These are phyloP conservation scores for Sarcodon sp. DNA, from an alignment of 768 basidiomycete genomes.

Conservation along the genomic window DNA sequence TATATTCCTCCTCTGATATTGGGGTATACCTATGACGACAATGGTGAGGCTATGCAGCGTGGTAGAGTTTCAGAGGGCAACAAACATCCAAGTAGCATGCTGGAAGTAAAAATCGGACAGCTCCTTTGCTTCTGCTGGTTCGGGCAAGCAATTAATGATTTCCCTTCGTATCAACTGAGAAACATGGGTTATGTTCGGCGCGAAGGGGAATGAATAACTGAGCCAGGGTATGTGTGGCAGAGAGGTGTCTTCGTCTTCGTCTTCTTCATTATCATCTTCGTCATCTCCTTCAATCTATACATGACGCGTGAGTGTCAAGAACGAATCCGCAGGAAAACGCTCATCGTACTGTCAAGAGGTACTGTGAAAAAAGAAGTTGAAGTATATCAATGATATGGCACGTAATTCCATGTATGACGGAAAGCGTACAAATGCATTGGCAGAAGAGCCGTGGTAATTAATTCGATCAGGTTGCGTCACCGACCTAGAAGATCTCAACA, in stretches of 20 bases:
- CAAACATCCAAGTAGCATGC: constrained; percentile 65
- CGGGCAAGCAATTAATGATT: constrained; percentile 35
- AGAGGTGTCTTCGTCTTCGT: constrained; percentile 24
- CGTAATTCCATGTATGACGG: constrained; percentile 2
- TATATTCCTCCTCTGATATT: constrained; percentile 46
- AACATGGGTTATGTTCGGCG: constrained; percentile 24
- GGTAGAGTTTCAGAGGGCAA: constrained; percentile 1
- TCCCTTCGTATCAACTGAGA: constrained; percentile 29
- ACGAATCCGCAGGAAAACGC: background rate
- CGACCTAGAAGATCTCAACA: constrained; percentile 25
- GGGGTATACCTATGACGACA: constrained; percentile 42
- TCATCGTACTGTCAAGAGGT: constrained; percentile 48
- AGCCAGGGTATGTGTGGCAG: constrained; percentile 45
- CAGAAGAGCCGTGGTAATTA: constrained; percentile 52
- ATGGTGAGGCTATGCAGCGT: background rate
- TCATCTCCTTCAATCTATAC: constrained; percentile 45
- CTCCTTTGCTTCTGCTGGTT: constrained; percentile 15
- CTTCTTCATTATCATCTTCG: constrained; percentile 34
- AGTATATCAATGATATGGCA: constrained; percentile 1
- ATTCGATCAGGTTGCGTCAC: constrained; percentile 50
- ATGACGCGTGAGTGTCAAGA: constrained; percentile 4
- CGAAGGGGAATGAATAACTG: constrained; percentile 46
- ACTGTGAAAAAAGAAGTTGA: constrained; percentile 23
- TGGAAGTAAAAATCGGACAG: constrained; percentile 45
- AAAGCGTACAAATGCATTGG: constrained; percentile 53